Conservation (phyloP, 2,329 filamentous ascomycete genomes). For the Hypoxylon sp. region DNA sequence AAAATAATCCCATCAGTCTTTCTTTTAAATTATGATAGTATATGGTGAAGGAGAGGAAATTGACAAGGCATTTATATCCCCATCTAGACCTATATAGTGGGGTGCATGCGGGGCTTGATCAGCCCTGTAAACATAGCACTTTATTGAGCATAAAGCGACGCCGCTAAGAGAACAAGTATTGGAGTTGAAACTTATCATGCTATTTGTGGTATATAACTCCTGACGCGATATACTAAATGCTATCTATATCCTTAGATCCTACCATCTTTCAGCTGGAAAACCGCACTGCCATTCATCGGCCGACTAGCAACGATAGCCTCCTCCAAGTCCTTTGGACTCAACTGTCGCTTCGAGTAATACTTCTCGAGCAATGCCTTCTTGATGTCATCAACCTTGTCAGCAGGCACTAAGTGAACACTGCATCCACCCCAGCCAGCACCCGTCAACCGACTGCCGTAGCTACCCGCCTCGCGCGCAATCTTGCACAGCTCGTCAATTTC, state of each 20-base stretch:
- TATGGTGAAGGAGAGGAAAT: not conserved
- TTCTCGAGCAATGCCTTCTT: constrained; percentile 82
- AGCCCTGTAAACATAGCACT: not conserved
- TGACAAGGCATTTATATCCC: not conserved
- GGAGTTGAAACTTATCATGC: not conserved
- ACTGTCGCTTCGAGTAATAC: constrained; percentile 81
- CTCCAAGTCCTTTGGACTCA: constrained; percentile 79
- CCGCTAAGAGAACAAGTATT: not conserved
- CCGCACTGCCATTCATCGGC: constrained; percentile 80
- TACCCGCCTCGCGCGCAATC: constrained; percentile 82
- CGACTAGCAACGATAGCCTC: constrained; percentile 90
- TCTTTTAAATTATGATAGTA: not conserved
- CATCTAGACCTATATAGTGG: not conserved
- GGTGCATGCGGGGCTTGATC: not conserved
- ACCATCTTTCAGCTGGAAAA: constrained; percentile 59
- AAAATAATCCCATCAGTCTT: not conserved
- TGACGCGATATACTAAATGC: constrained; percentile 19
- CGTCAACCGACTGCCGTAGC: constrained; percentile 88
- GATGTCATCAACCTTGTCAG: constrained; percentile 83
- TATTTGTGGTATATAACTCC: constrained; percentile 9
- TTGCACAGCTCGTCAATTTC: constrained; percentile 92
- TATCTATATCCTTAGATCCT: constrained; percentile 47
- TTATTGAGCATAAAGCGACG: not conserved
- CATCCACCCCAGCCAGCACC: constrained; percentile 98
- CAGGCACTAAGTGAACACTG: constrained; percentile 91